Evolutionary conservation across 169 alveolate genomes (phyloP).

Genomic region (Eimeria tenella): DNA sequence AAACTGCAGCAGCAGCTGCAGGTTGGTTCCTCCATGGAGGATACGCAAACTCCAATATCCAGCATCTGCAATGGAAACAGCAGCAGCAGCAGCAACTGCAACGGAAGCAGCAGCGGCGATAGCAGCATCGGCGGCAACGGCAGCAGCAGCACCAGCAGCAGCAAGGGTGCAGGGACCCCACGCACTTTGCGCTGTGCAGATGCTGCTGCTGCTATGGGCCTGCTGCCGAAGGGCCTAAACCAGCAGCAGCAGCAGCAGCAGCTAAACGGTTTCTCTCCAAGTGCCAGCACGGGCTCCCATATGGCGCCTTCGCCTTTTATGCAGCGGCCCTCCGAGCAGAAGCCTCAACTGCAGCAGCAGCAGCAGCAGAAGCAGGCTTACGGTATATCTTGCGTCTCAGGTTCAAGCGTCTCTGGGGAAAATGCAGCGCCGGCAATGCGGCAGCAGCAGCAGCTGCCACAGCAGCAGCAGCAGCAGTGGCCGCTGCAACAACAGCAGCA

Average conservation of each 20-base stretch:
- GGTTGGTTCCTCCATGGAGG: neutral
- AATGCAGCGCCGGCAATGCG: neutral
- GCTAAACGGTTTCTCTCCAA: too few relatives aligned
- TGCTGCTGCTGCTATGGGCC: neutral
- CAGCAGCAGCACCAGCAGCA: too few relatives aligned
- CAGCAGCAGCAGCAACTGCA: neutral
- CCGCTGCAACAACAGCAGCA: neutral
- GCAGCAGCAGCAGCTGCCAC: neutral
- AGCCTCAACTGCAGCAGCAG: too few relatives aligned
- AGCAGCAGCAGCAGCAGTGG: neutral
- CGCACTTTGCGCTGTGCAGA: neutral
- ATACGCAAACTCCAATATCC: neutral
- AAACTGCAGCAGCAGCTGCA: neutral
- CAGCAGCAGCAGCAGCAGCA: too few relatives aligned
- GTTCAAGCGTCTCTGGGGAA: neutral
- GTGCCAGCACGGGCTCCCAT: too few relatives aligned
- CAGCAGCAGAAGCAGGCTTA: too few relatives aligned
- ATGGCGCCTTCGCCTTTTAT: too few relatives aligned
- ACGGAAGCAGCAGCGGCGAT: too few relatives aligned
- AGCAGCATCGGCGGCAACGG: too few relatives aligned
- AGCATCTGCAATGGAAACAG: neutral
- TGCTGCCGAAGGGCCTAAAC: neutral
- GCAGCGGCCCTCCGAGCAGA: too few relatives aligned
- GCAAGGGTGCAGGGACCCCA: neutral
- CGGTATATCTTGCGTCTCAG: too few relatives aligned